Percentiles rank a stretch among this genome's conserved stretches.
Conservation (phyloP, 2,329 filamentous ascomycete species). For the Fusarium duplospermum region DNA sequence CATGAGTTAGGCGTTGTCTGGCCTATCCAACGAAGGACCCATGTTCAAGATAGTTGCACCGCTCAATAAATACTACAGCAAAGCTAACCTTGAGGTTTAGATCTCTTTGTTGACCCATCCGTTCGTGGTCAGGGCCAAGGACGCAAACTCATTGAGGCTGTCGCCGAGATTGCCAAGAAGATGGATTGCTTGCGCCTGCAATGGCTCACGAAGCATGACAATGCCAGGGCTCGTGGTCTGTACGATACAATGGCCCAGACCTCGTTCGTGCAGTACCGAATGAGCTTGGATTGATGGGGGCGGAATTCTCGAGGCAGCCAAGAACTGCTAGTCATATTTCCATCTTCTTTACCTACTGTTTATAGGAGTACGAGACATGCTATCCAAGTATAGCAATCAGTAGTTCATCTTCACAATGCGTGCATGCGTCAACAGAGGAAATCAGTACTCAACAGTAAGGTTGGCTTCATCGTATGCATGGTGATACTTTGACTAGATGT, state of each 20-base stretch:
- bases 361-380: not conserved
- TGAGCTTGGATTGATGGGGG: not conserved
- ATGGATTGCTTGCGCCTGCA: conserved; percentile 26
- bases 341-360: not conserved
- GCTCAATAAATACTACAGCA: not conserved
- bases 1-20: not conserved
- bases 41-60: not conserved
- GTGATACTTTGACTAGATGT: not conserved
- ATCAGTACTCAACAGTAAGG: not conserved
- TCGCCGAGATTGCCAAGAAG: conserved; percentile 21
- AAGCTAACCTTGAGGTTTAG: not conserved
- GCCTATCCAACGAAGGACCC: not conserved
- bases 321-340: not conserved
- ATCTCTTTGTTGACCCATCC: conserved; percentile 14
- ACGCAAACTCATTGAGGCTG: conserved; percentile 19
- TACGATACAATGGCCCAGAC: conserved; percentile 31
- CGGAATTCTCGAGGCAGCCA: not conserved
- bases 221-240: conserved; percentile 10
- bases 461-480: not conserved
- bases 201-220: conserved; percentile 34
- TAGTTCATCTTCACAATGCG: not conserved
- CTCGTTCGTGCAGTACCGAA: conserved; percentile 29
- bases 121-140: conserved; percentile 17
- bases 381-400: not conserved
- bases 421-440: not conserved